Base-by-base conservation (phyloP, 2,329 filamentous ascomycete genomes). In the Fusarium gaditjirri region DNA sequence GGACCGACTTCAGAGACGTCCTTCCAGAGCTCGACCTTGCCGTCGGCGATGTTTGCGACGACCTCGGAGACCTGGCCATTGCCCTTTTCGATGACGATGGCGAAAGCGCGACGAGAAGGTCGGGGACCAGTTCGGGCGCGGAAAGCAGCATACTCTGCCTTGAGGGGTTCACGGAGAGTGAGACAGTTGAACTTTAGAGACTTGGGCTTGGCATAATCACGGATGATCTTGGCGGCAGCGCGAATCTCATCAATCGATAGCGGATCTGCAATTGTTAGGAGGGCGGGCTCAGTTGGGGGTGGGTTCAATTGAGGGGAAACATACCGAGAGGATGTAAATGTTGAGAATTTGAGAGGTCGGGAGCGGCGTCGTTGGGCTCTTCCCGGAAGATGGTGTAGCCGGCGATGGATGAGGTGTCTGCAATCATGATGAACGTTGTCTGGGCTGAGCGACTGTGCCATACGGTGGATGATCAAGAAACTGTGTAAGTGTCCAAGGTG, bases 151-250 rank as follows among this genome's bases (percentile, higher is more conserved):
- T 91, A 92, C n/a, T 86, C 68, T 86, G 84, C 71, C 83, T 93
- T 93, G 42, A 84, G 83, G 6, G 91, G 90, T 75, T 93, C 90
- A 56, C 91, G 86, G 7, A 92, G 83, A 27, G 89, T 92, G 55
- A 94, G 87, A 73, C 87, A 88, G 81, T 93, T 93, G 85, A 84
- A 84, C 71, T 84, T 84, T 54, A 83, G 56, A 16, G 73, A 67
- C 55, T 76, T 78, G 57, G 80, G 75, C 44, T 56, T 70, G 21
- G 80, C 80, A 70, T 81, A 63, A 10, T 83, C 81, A 38, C 84
- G 80, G 65, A 90, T 82, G 46, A 88, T 79, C 70, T 86, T 85
- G 44, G 84, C 82, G 43, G 87, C 85, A 25, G 80, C 77, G 61
- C 83, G 81, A 25, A 89, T 88, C 79, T 91, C 89, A 42, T 87